Base-by-base conservation (phyloP, 2,329 filamentous ascomycete genomes). In the Sclerotinia glacialis region DNA sequence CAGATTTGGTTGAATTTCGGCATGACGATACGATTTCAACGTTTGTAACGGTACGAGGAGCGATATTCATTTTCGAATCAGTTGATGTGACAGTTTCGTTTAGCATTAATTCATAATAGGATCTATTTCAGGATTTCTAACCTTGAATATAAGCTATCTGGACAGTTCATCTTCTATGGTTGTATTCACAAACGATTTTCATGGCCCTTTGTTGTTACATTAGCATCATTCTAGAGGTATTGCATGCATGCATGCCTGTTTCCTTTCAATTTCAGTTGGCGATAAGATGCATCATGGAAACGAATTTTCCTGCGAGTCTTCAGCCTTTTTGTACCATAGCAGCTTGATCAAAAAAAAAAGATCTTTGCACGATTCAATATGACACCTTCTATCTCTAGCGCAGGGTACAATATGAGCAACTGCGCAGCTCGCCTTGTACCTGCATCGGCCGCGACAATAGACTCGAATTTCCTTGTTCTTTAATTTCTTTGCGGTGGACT, bases 41-140 rank as follows among this genome's bases (percentile, higher is more conserved):
- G 73, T 71, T 71, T 77, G 75, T 77, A 77, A 77, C 71, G 75
- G 75, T 77, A 77, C 74, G 72, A 74, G 71, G 67, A 70, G 75
- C 67, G 73, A 75, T 70, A 68, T 67, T 76, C 70, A 67, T 59
- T 74, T 76, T 72, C 70, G 68, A 72, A 67, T 67, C 72, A 65
- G 66, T 70, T 67, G 72, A 69, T 71, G 68, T 53, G 64, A 58
- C 67, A 47, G 67, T 67, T 40, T 67, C 68, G 66, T 70, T 62
- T 68, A 42, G 59, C 55, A 63, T 40, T 52, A 61, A 66, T 68
- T 63, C 53, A 53, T 65, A 18, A 46, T 54, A 7, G 44, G 60
- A 66, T 66, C 40, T 63, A 64, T 65, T 42, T 42, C 31, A 11
- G 2, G 46, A 58, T 23, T 55, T 64, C 44, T 14, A 28, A 34